These are phyloP conservation scores for Populus tomentosa DNA, from an alignment of 441 rosid genomes.

Conservation along the genomic window DNA sequence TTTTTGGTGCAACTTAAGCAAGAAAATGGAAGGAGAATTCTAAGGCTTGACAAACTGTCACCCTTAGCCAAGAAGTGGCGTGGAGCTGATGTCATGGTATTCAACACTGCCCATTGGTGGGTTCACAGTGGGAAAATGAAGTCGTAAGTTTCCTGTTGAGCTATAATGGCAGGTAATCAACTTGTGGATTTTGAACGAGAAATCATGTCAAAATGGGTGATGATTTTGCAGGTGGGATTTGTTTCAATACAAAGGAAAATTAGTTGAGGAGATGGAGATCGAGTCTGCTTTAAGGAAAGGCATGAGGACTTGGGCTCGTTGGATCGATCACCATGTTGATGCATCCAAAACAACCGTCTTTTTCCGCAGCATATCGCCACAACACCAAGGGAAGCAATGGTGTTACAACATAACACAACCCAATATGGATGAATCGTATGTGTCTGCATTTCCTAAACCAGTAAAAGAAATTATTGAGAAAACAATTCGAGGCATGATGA, in stretches of 20 bases:
- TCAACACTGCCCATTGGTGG: slow-evolving; percentile 81
- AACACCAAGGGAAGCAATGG: slow-evolving; percentile 3
- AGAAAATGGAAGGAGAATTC: slow-evolving; percentile 41
- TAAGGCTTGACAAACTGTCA: slow-evolving; percentile 54
- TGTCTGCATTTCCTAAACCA: slow-evolving; percentile 28
- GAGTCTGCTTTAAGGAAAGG: slow-evolving; percentile 46
- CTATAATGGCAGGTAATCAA: background rate
- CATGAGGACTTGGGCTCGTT: slow-evolving; percentile 54
- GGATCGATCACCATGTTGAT: slow-evolving; percentile 55
- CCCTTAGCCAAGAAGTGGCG: slow-evolving; percentile 37
- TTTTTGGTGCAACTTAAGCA: slow-evolving; percentile 43
- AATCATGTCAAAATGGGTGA: slow-evolving; percentile 37
- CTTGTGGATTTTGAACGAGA: slow-evolving; percentile 15
- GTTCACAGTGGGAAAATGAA: slow-evolving; percentile 47
- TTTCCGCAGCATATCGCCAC: slow-evolving; percentile 58
- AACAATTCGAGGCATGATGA: slow-evolving; percentile 17
- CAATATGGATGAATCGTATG: slow-evolving; percentile 31
- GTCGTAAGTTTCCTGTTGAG: slow-evolving; percentile 27
- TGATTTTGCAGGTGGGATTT: slow-evolving; percentile 43
- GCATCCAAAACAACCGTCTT: slow-evolving; percentile 44
- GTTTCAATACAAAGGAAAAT: slow-evolving; percentile 25
- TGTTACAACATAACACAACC: slow-evolving; percentile 50
- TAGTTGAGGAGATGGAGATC: slow-evolving; percentile 27
- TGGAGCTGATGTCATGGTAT: slow-evolving; percentile 53
- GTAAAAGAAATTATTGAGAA: slow-evolving; percentile 39